Evolutionary conservation across 805 yeast species (phyloP), one percentile per base, ranked within the genome.

Genomic region (Kazachstania psychrophila): DNA sequence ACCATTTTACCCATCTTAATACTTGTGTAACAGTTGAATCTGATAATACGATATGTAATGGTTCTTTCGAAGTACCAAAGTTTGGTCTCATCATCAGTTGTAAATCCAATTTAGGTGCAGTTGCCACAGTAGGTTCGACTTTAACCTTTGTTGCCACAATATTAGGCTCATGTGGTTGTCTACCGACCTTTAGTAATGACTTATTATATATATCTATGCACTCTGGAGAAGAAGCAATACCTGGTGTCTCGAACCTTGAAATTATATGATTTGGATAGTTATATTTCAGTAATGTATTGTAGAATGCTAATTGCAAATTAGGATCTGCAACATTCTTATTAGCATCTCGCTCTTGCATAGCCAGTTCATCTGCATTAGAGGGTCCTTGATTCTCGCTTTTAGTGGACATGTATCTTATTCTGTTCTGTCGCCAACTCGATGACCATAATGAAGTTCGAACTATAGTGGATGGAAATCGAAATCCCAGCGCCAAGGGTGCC

Each of bases 201-300:
- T 81, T 83, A 38, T 77, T 65, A 58, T 92, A 92, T 24, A 82
- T 64, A 43, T 69, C 70, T 33, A 86, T 76, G 63, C 96, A 83
- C 44, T 82, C 94, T 5, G 75, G 70, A 39, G 82, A 78, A 11
- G 79, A 65, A 8, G 95, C 92, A 36, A 92, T 84, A 12, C 95
- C 95, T 0, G 92, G 82, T 6, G 94, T 81, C 57, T 92, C 97
- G 56, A 73, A 92, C 40, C 98, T 73, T 40, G 89, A 79, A 13
- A 88, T 86, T 7, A 92, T 95, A 36, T 89, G 79, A 49, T 86
- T 94, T 12, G 98, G 96, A 56, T 86, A 89, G 61, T 84, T 83
- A 36, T 88, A 72, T 40, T 73, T 73, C 45, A 92, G 60, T 31
- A 92, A 65, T 11, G 76, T 68, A 43, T 72, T 71, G 64, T 92